Base-by-base conservation (phyloP, 768 basidiomycete genomes). In the Boletus rufocinnamomeus region DNA sequence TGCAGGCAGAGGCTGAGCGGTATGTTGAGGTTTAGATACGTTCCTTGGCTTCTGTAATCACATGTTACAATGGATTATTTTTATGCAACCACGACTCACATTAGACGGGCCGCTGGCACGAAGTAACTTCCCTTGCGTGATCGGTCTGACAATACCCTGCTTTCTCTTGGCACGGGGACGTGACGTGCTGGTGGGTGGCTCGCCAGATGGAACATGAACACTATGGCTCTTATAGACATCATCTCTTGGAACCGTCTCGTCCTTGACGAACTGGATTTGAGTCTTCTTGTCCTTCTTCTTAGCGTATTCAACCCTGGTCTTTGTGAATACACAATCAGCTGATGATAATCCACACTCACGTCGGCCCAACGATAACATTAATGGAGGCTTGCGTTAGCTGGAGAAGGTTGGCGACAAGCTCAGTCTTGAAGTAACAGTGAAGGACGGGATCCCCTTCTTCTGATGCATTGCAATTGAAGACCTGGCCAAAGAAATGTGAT, bases 201-300 rank as follows among this genome's bases (percentile, higher is more conserved):
- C 94, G 38, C 97, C 97, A 45, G 93, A 88, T 2, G 87, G 80
- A 4, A 98, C 94, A 59, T 87, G 86, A 19, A 99, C 88, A 2
- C 85, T 83, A 68, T 95, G 93, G 64, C 93, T 95, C 83, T 98
- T 99, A 77, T 99, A 99, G 11, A 83, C 66, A 68, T 94, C 97
- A 59, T 89, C 87, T 56, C 84, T 84, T 13, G 71, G 76, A 21
- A 96, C 77, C 9, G 87, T 85, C 74, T 98, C 95, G 69, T 98
- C 95, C 78, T 91, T 96, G 66, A 88, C 72, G 61, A 93, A 89
- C 72, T 89, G 89, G 74, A 99, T 93, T 53, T 84, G 80, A 5
- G 89, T 86, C 68, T 86, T 86, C 77, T 98, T 99, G 62, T 95
- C 95, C 76, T 94, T 98, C 83, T 99, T 99, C 82, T 99, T 98